Percentiles rank a stretch among this genome's conserved stretches.
phyloP scores from a whole-genome alignment of 768 basidiomycete genomes.

The Lentinula guzmanii region DNA sequence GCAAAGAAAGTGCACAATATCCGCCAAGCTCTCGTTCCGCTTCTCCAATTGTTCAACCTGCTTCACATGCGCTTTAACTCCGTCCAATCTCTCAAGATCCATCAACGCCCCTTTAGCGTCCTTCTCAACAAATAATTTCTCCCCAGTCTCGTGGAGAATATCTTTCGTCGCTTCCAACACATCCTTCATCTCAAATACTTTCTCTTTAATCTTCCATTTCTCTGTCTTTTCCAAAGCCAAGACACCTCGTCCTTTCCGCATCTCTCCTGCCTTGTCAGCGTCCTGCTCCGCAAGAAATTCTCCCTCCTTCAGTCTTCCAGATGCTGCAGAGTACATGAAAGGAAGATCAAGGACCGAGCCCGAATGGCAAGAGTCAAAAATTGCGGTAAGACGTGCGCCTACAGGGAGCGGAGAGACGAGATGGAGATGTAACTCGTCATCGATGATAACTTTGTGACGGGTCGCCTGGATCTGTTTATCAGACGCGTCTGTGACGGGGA shows the following conservation, averaged over 20 bases:
- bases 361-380: constrained; percentile 52
- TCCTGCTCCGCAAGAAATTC: background rate
- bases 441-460: constrained; percentile 15
- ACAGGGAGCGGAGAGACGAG: constrained; percentile 53
- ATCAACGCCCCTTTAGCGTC: background rate
- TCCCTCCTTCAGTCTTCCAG: constrained; percentile 4
- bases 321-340: constrained; percentile 7
- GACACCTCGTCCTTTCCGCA: background rate
- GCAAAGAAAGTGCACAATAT: background rate
- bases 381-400: constrained; percentile 60
- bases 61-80: constrained; percentile 6
- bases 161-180: constrained; percentile 3
- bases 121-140: constrained; percentile 3
- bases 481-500: background rate
- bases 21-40: constrained; percentile 4
- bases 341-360: constrained; percentile 48
- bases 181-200: constrained; percentile 2
- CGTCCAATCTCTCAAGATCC: background rate
- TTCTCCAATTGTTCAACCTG: background rate
- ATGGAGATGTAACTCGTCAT: constrained; percentile 54
- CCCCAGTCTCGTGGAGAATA: constrained; percentile 1
- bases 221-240: constrained; percentile 5
- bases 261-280: background rate
- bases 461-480: background rate
- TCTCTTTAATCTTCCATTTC: background rate